Evolutionary conservation across 805 yeast species (phyloP), one percentile per base, ranked within the genome.

Genomic region (Schwanniomyces vanrijiae): DNA sequence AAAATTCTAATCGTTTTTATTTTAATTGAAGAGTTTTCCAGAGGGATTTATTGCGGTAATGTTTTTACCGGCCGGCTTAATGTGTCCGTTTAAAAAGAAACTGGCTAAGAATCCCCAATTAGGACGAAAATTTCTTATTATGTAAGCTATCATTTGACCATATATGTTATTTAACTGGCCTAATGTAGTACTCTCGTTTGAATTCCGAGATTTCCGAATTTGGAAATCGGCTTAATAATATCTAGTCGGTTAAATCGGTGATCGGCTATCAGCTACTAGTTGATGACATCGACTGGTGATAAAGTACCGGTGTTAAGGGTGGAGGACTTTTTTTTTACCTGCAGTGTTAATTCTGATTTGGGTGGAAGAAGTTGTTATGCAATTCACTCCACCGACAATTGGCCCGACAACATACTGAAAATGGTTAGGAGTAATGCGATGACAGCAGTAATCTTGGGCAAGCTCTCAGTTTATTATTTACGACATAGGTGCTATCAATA

Each of bases 41-140:
- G 44, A 44, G 47, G 43, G 47, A 44, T 44, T 44, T 40, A 44
- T 44, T 44, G 33, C 16, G 25, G 14, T 20, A 20, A 34, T 11
- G 5, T 34, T 20, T 16, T 34, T 34, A 18, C 22, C 37, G 37
- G n/a, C 25, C 25, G 39, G 39, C 20, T 31, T 19, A 31, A 20
- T 7, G 5, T 31, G 19, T 9, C 25, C 22, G 39, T 37, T 24
- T 10, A 38, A 38, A 38, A 38, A 38, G 29, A 24, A 38, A 38
- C 28, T 24, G 29, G 31, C 16, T n/a, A 24, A 22, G 29, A 14
- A 14, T 22, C 24, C 21, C 41, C 29, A 24, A 38, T 38, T 22
- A 2, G 41, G 41, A n/a, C 6, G 4, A 3, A n/a, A n/a, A 13
- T n/a, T 26, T n/a, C 10, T 16, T 20, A 13, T 38, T 38, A 38